phyloP scores from a whole-genome alignment of 352 stramenopile genomes.

The Phytopythium kandeliae region DNA sequence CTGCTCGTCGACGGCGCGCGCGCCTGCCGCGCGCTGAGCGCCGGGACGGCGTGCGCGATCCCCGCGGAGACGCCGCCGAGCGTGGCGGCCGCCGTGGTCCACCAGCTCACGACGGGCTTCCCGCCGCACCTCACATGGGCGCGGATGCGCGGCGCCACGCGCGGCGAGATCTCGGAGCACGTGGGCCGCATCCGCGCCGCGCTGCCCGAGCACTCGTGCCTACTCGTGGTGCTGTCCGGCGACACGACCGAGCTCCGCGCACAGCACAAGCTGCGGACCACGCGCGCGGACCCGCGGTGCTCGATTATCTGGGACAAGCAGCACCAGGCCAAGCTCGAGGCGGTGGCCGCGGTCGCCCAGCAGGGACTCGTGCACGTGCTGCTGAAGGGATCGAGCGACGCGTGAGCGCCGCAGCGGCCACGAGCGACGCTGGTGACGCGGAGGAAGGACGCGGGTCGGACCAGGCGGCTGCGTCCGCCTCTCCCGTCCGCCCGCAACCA shows the following conservation, averaged over 20 bases:
- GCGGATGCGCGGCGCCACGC: conserved; percentile 37
- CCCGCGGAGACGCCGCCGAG: conserved; percentile 38
- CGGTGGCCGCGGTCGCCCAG: conserved; percentile 38
- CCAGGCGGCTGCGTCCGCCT: too few relatives aligned
- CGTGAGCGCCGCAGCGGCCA: too few relatives aligned
- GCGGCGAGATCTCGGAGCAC: conserved; percentile 31
- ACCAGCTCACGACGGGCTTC: conserved; percentile 81
- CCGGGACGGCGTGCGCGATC: conserved; percentile 55
- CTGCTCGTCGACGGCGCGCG: conserved; percentile 70
- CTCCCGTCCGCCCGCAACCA: too few relatives aligned
- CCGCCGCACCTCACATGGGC: conserved; percentile 78
- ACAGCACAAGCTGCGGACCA: conserved; percentile 74
- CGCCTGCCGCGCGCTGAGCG: conserved; percentile 55
- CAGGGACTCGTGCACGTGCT: conserved; percentile 61
- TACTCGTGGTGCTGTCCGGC: conserved; percentile 51
- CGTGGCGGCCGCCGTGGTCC: conserved; percentile 47
- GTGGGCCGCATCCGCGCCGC: conserved; percentile 31
- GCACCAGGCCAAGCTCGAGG: conserved; percentile 55
- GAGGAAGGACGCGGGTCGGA: not conserved
- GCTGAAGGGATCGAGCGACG: conserved; percentile 15
- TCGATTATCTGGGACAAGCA: conserved; percentile 77
- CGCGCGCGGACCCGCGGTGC: conserved; percentile 61
- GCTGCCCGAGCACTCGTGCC: conserved; percentile 44
- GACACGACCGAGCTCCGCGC: conserved; percentile 53
- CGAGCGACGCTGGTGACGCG: too few relatives aligned